Percentiles rank a stretch among this genome's conserved stretches.
These are phyloP conservation scores for Sclerotinia sclerotiorum DNA, from an alignment of 2,329 filamentous ascomycete species.

Conservation along the genomic window DNA sequence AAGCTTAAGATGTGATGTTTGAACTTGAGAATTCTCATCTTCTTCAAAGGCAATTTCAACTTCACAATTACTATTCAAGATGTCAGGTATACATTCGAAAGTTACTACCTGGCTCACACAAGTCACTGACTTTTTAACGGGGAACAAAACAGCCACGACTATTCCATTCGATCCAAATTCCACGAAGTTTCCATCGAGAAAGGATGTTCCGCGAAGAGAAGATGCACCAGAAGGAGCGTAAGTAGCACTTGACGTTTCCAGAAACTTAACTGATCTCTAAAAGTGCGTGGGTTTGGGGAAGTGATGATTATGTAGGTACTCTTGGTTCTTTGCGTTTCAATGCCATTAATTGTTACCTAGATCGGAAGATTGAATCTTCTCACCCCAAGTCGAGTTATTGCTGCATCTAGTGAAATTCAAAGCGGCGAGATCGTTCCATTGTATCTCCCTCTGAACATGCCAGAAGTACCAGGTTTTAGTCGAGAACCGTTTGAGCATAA, in stretches of 20 bases:
- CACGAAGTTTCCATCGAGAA: constrained; percentile 37
- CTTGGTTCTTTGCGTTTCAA: neutral
- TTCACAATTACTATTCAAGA: constrained; percentile 16
- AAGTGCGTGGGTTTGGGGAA: constrained; percentile 40
- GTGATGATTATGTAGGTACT: constrained; percentile 36
- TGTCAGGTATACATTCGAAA: constrained; percentile 27
- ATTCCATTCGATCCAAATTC: constrained; percentile 39
- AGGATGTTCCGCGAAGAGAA: constrained; percentile 36
- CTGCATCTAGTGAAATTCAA: constrained; percentile 39
- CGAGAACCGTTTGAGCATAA: constrained; percentile 41
- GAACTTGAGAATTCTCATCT: constrained; percentile 2
- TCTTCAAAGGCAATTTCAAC: neutral
- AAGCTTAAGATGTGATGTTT: neutral
- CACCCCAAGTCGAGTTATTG: constrained; percentile 45
- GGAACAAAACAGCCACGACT: constrained; percentile 32
- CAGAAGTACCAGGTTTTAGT: constrained; percentile 43
- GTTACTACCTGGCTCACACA: constrained; percentile 33
- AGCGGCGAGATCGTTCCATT: constrained; percentile 17
- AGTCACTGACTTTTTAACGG: constrained; percentile 35
- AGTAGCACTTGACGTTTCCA: constrained; percentile 20
- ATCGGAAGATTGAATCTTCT: constrained; percentile 50
- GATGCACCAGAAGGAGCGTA: constrained; percentile 38
- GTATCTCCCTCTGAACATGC: constrained; percentile 21
- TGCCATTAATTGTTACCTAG: constrained; percentile 25
- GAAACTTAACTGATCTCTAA: neutral